Evolutionary conservation across 1,284 basidiomycete species (phyloP), one percentile per base, ranked within the genome.

Genomic region (Ceratobasidium sp.): DNA sequence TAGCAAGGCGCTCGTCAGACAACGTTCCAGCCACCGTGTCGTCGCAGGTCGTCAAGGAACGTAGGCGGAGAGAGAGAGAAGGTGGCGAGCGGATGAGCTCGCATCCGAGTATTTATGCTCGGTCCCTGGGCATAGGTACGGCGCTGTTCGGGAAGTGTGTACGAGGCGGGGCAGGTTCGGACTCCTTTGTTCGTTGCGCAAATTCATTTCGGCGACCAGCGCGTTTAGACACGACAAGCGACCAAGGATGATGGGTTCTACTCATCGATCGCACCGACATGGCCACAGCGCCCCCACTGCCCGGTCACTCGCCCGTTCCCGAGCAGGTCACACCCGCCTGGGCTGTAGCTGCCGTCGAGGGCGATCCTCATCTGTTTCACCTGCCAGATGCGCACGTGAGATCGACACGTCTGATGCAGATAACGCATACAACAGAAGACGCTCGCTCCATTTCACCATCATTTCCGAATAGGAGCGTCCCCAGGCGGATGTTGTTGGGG

Each of bases 201-300:
- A 70, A 70, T 70, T 53, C 55, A 70, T 70, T 70, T 58, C 65
- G 55, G 64, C 32, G 64, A 43, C 16, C 43, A 9, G 43, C 43
- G 43, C 36, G 5, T 39, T 39, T 39, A 39, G 36, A 14, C 36
- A 39, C 14, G 6, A 39, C 36, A 39, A 39, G 36, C 30, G 12
- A 70, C 65, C 64, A 43, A 43, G 53, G 41, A 58, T 16, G 16
- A 4, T 9, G 9, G 43, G 2, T 60, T 46, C 16, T 41, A 39
- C 62, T 32, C 10, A 65, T 52, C 62, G 62, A 65, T 65, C 32
- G 43, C 23, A n/a, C 30, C 26, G 41, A 30, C 12, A n/a, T 48
- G 41, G 41, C 10, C 18, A 45, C 9, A 45, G 10, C 16, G 43
- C 43, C 16, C 43, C 43, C 43, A 52, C 8, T 23, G 26, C 10